phyloP scores from a whole-genome alignment of 345 rosid genomes.

The Pseudoturritis turrita region DNA sequence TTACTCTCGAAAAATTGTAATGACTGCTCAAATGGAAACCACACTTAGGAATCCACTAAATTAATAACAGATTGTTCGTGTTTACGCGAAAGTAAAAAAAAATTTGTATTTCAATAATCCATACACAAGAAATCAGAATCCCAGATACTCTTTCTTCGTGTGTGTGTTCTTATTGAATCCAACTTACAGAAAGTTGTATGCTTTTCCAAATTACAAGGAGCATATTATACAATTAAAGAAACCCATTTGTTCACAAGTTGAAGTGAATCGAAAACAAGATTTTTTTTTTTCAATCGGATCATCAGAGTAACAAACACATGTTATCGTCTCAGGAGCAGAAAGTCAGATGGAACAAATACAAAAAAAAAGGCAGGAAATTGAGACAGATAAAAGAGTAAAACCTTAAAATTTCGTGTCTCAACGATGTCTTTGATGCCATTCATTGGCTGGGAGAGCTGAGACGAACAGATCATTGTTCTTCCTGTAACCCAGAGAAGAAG shows the following conservation, averaged over 20 bases:
- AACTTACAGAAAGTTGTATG: neutral
- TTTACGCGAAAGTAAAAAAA: too few relatives aligned
- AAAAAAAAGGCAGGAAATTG: neutral
- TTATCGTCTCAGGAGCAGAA: neutral
- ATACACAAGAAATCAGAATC: neutral
- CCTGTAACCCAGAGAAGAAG: neutral
- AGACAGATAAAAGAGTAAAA: slow-evolving; percentile 17
- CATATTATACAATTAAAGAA: neutral
- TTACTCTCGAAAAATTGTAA: neutral
- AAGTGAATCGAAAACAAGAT: neutral
- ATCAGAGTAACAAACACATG: neutral
- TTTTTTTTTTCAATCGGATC: neutral
- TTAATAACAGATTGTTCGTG: neutral
- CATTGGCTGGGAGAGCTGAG: slow-evolving; percentile 47
- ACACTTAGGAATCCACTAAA: neutral
- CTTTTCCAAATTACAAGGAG: neutral
- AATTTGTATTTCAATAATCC: too few relatives aligned
- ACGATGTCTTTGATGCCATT: slow-evolving; percentile 60
- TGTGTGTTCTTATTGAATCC: neutral
- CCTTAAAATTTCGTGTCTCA: slow-evolving; percentile 82
- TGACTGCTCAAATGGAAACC: neutral
- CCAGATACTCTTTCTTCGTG: neutral
- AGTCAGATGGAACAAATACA: neutral
- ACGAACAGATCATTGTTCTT: slow-evolving; percentile 14
- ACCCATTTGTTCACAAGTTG: neutral